Conservation (phyloP, 1,139 yeast species). For the Pichia sp. region DNA sequence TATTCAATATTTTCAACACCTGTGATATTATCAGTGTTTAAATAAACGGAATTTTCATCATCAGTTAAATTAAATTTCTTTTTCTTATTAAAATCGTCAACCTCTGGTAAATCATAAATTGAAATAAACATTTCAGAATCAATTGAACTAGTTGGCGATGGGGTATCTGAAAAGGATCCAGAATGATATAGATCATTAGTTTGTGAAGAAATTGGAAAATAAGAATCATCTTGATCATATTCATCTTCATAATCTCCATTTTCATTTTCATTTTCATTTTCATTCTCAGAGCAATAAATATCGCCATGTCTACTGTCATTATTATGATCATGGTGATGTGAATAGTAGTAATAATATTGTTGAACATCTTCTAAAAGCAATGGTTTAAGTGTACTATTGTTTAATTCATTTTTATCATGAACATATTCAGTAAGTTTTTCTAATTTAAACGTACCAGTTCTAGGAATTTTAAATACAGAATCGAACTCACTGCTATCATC, state of each 20-base stretch:
- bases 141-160: constrained; percentile 2
- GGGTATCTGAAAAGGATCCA: constrained; percentile 1
- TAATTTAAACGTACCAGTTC: no score
- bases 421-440: no score
- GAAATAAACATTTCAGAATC: constrained; percentile 2
- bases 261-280: no score
- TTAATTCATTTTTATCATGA: no score
- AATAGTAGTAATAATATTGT: no score
- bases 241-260: not conserved
- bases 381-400: no score
- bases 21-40: not conserved
- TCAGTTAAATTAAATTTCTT: not conserved
- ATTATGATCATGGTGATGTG: no score
- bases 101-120: not conserved
- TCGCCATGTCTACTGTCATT: no score
- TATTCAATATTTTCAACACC: not conserved
- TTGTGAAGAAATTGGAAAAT: not conserved
- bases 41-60: not conserved
- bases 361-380: no score
- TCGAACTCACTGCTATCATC: not conserved
- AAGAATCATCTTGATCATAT: not conserved
- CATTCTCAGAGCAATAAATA: no score
- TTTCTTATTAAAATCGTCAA: not conserved
- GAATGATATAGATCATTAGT: not conserved
- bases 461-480: not conserved